Base-by-base conservation (phyloP, 352 stramenopile species). In the Pythium grandisporangium region DNA sequence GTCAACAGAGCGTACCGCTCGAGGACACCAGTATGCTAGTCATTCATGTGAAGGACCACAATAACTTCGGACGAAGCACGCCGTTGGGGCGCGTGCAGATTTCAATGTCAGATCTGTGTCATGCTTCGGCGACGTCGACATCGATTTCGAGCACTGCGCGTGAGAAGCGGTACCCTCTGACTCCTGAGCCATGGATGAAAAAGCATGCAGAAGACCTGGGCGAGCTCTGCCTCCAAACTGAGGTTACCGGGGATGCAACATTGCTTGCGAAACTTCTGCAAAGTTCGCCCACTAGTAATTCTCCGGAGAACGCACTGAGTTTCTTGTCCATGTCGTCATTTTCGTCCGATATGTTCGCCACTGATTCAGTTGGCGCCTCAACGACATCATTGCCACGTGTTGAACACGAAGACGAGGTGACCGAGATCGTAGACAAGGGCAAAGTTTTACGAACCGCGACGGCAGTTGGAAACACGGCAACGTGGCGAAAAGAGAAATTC, bases 11-110 rank as follows among this genome's bases (percentile, higher is more conserved):
- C 30, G 67, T 78, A 17, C 48, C 61, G 2, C 46, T 87, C 29
- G 36, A 41, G 7, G 59, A 76, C 13, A 60, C 74, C 4, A 57
- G 43, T 3, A 66, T 63, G 25, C 45, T 87, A 1, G 23, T 87
- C 8, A 69, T 87, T 40, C 74, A 85, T 30, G 69, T 87, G 2
- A 87, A 87, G 32, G 74, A 85, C 33, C 66, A 82, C 53, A 87
- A 87, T 58, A 79, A 81, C 36, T 51, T 81, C 30, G 57, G 56
- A 2, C 56, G 67, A 16, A 82, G 68, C 29, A 87, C 69, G 5
- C 74, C 74, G 11, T 56, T 87, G 2, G 74, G 74, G 2, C 71
- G 74, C 13, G 64, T 87, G 14, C 61, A 84, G 27, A 76, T 87
- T 37, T 69, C 74, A 4, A 34, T 87, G 12, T 55, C 63, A 10